These are phyloP conservation scores for Hypoxylon fuscum DNA, from an alignment of 495 filamentous ascomycete species.

Conservation along the genomic window DNA sequence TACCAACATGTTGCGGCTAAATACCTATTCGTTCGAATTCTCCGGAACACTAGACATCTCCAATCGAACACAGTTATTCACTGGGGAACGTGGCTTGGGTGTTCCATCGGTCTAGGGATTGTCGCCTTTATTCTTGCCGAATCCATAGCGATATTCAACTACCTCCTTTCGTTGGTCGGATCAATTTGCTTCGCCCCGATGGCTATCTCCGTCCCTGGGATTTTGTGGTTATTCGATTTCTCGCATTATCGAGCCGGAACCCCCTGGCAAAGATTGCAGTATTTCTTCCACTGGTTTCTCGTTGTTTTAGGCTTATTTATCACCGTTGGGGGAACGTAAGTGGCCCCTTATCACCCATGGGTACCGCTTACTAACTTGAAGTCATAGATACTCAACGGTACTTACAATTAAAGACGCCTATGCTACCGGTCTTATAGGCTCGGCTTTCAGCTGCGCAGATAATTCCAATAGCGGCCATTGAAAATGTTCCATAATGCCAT, in stretches of 20 bases:
- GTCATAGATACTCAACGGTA: constrained; percentile 46
- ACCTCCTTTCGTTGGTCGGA: constrained; percentile 44
- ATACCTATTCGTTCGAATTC: constrained; percentile 50
- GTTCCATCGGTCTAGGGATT: constrained; percentile 35
- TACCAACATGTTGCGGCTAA: constrained; percentile 43
- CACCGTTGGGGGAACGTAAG: constrained; percentile 49
- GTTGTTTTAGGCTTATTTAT: constrained; percentile 51
- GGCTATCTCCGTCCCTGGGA: constrained; percentile 37
- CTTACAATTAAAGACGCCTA: constrained; percentile 53
- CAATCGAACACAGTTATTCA: constrained; percentile 45
- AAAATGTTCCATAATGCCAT: too few relatives aligned
- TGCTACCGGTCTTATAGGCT: constrained; percentile 47
- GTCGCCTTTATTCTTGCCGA: constrained; percentile 46
- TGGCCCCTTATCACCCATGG: background rate
- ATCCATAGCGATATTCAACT: constrained; percentile 51
- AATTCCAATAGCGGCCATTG: constrained; percentile 37
- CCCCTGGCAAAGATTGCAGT: constrained; percentile 14
- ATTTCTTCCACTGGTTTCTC: constrained; percentile 41
- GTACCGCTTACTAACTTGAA: background rate
- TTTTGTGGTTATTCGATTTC: constrained; percentile 27
- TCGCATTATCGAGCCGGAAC: constrained; percentile 18
- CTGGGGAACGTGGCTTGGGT: constrained; percentile 47
- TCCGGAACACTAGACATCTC: constrained; percentile 46
- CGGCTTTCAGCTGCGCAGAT: constrained; percentile 54
- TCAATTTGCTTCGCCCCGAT: constrained; percentile 42